phyloP scores from a whole-genome alignment of 345 rosid species.

The Brassica nigra region DNA sequence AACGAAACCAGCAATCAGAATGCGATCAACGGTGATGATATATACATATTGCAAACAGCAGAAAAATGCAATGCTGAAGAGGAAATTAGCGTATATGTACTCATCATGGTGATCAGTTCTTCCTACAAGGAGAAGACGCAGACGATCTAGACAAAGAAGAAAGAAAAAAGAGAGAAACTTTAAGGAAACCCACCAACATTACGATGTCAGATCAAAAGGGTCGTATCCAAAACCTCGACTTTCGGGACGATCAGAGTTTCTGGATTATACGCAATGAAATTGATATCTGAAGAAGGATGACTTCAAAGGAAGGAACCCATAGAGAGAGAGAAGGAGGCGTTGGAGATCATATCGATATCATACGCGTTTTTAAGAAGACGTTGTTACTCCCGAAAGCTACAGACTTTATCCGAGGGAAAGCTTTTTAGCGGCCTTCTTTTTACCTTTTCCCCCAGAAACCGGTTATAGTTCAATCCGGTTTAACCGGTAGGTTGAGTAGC shows the following conservation, averaged over 20 bases:
- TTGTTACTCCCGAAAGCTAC: conserved; percentile 1
- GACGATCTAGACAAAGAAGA: not conserved
- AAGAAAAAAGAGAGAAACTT: not conserved
- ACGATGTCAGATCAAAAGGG: conserved; percentile 12
- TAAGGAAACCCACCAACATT: conserved; percentile 36
- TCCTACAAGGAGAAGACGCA: conserved; percentile 2
- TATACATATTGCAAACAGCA: conserved; percentile 10
- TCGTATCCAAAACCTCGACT: conserved; percentile 17
- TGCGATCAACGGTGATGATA: conserved; percentile 7
- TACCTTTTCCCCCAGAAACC: conserved; percentile 3
- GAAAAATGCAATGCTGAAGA: conserved; percentile 2
- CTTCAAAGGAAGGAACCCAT: not conserved
- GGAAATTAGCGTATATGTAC: not conserved
- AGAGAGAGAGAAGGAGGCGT: conserved; percentile 16
- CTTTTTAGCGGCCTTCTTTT: not conserved
- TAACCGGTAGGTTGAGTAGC: not conserved
- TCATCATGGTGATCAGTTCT: conserved; percentile 28
- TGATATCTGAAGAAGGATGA: conserved; percentile 21
- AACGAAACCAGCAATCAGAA: not conserved
- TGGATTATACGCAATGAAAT: not conserved
- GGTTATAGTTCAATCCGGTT: not conserved
- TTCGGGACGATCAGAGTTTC: conserved; percentile 6
- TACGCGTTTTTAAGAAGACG: conserved; percentile 23
- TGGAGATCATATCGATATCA: conserved; percentile 38
- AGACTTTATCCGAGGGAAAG: conserved; percentile 19